Base-by-base conservation (phyloP, 345 rosid species). In the Eucalyptus marginata region DNA sequence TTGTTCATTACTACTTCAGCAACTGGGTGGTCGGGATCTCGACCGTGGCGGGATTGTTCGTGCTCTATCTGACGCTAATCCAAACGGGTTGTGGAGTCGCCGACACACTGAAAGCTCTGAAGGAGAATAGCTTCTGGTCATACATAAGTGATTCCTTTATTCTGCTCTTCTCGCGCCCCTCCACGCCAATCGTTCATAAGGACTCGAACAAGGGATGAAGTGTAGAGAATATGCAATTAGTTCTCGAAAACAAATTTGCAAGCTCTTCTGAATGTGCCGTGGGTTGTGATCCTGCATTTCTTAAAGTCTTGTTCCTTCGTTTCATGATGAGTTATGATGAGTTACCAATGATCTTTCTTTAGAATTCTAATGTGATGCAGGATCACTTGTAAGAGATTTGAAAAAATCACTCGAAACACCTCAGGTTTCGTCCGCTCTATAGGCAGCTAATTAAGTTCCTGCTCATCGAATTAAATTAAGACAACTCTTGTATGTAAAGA, bases 1-100 rank as follows among this genome's bases (percentile, higher is more conserved):
- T 92, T 87, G 90, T 88, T 44, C 90, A 87, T 84, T 76, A 88
- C 76, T 91, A 92, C 49, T 91, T 92, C 80, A 58, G 92, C 87
- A 91, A 40, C 83, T 89, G 89, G 89, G 89, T 52, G 18, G 89
- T 90, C 18, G 90, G 89, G 17, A 80, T 92, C 31, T 92, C 93
- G 7, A 88, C 90, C 1, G 49, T 86, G 31, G 91, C 88, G 20
- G 93, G 91, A 7, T 18, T 87, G 33, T 25, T 89, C 7, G 68
- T 58, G 62, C 90, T 90, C 27, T 84, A 88, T 80, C 90, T 90
- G 58, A 62, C 90, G 7, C 66, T 89, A 12, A 52, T 92, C 66
- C 93, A 90, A 85, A 90, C 93, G 24, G 83, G 83, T 11, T 76
- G 83, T 20, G 12, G 83, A 2, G 47, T 76, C 47, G 83, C 83